Base-by-base conservation (phyloP, 2,329 filamentous ascomycete genomes). In the Talaromyces funiculosus region DNA sequence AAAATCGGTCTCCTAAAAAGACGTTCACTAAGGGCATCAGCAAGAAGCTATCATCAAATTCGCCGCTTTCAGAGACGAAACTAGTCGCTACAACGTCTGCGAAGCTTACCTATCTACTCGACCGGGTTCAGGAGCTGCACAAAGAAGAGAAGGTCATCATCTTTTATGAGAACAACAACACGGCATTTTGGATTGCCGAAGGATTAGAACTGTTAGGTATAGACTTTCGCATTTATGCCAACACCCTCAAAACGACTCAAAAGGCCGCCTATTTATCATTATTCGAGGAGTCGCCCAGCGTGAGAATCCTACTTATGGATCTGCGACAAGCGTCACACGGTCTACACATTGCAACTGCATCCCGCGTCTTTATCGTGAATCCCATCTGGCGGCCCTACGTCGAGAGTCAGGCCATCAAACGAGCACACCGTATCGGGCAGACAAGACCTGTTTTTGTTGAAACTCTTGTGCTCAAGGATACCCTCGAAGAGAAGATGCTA, bases 321-420 rank as follows among this genome's bases (percentile, higher is more conserved):
- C 84, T 97, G n/a, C 85, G 85, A 1, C 90, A 94, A 70, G 92
- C 92, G 31, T 90, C 92, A 0, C 90, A 92, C 63, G 93, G 93
- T 0, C 80, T 97, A 0, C 92, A 97, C 70, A 86, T 97, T 72
- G 87, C 86, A 56, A 86, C 85, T 10, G 92, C 92, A 1, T 94
- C 89, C 4, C 81, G 93, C 2, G 87, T 97, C 9, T 95, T 92
- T 74, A 97, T 97, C 64, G 83, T 96, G 59, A 93, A 89, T 64
- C 92, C 93, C 0, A 90, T 96, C 12, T 88, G 94, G 71, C 89
- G 92, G 57, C 91, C 91, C 0, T 79, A 90, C 64, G 83, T 96
- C 0, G 90, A 96, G 72, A 91, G 90, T 1, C 93, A 97, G 73
- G 93, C 93, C 0, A 90, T 97, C 64, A 96, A 95, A 62, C 87